Evolutionary conservation across 192 early-diverging fungal species (phyloP).

Genomic region (Irineochytrium annulatum): DNA sequence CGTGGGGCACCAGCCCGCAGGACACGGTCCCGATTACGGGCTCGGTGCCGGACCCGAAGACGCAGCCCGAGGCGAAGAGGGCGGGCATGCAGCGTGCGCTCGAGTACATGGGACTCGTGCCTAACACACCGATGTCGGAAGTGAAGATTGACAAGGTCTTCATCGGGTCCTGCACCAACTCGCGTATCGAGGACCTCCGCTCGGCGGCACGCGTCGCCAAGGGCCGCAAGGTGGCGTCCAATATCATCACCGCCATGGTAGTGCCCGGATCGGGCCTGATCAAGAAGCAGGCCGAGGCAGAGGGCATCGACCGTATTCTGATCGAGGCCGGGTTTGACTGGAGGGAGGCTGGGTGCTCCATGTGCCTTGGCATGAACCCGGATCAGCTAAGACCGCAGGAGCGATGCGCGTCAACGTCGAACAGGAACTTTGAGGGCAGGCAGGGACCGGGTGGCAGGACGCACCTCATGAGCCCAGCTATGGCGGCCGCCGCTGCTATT

Average conservation of each 20-base stretch:
- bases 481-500: constrained; percentile 70
- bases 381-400: constrained; percentile 66
- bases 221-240: constrained; percentile 54
- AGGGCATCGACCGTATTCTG: constrained; percentile 65
- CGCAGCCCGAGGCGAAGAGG: constrained; percentile 31
- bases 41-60: constrained; percentile 54
- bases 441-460: constrained; percentile 66
- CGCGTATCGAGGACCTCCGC: constrained; percentile 70
- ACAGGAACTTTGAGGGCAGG: constrained; percentile 71
- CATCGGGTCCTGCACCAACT: constrained; percentile 72
- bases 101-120: constrained; percentile 60
- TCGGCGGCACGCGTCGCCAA: constrained; percentile 54
- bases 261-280: constrained; percentile 71
- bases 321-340: constrained; percentile 69
- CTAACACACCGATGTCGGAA: constrained; percentile 52
- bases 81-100: constrained; percentile 52
- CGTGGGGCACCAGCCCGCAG: constrained; percentile 70
- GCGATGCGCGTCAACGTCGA: constrained; percentile 68
- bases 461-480: constrained; percentile 60
- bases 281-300: constrained; percentile 66
- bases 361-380: constrained; percentile 74
- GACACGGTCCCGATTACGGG: constrained; percentile 62
- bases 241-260: constrained; percentile 61
- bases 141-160: constrained; percentile 69
- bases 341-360: constrained; percentile 67